Base-by-base conservation (phyloP, 495 filamentous ascomycete genomes). In the Aspergillus cavernicola region DNA sequence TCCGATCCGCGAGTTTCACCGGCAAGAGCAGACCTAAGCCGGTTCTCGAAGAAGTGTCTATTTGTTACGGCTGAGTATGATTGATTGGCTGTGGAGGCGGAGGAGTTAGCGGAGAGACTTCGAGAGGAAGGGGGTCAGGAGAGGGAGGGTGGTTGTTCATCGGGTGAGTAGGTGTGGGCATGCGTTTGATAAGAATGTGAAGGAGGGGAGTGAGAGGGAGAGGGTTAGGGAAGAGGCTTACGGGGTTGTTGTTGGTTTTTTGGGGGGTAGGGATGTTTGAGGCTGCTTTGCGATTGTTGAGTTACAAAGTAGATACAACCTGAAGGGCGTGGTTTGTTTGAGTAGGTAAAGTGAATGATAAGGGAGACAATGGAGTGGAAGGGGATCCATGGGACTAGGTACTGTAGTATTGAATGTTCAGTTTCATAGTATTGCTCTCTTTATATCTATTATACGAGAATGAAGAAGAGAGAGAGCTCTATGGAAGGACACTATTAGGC, bases 1-100 rank as follows among this genome's bases (percentile, higher is more conserved):
- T 4, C 24, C 9, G 71, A 79, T 54, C 71, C 72, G 1, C 61
- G 75, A 15, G 61, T 78, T 31, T 76, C 72, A 11, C 74, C 74
- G 3, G 24, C 23, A 9, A 32, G 40, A 15, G 58, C 53, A 13
- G 45, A 46, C 23, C 37, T 37, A 1, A 9, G n/a, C 1, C 26
- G 37, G 2, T 60, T 53, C 31, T 48, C 57, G n/a, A 0, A 6
- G 3, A 45, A 39, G 4, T 22, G 50, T 19, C 13, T 56, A 9
- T 48, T 56, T 23, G 42, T 60, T 20, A 56, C 57, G 8, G 48
- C 48, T 1, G 47, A 38, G 9, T 52, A 44, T 18, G 58, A 60
- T 20, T 24, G 12, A 18, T 18, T 56, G 13, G 43, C 58, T 0
- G 6, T 3, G 4, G 58, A 60, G 19, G 41, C 38, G 7, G 58